Percentiles rank a stretch among this genome's conserved stretches.
Evolutionary conservation across 2,329 filamentous ascomycete species (phyloP).

Genomic region (Pseudogymnoascus sp.): DNA sequence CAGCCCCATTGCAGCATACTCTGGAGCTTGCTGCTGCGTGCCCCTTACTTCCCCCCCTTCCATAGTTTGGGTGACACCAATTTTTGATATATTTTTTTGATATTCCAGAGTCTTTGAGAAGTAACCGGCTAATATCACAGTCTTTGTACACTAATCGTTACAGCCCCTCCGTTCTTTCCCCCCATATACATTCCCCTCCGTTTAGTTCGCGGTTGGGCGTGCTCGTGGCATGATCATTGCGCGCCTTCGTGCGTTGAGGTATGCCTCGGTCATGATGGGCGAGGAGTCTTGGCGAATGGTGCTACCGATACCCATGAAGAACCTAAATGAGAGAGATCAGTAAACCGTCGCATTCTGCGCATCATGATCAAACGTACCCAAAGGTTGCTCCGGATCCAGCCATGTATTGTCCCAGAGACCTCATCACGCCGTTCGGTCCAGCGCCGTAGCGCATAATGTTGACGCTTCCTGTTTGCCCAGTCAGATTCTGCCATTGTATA

Average conservation of each 20-base stretch:
- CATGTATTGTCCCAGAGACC: conserved; percentile 96
- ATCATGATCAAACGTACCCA: conserved; percentile 53
- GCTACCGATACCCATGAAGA: conserved; percentile 98
- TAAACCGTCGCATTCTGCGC: conserved; percentile 15
- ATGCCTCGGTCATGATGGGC: conserved; percentile 66
- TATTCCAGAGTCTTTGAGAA: conserved; percentile 11
- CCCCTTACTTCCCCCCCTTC: background rate
- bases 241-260: conserved; percentile 63
- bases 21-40: background rate
- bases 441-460: conserved; percentile 95
- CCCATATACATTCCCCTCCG: background rate
- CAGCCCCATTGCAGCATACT: background rate
- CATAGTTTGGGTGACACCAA: background rate
- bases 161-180: conserved; percentile 17
- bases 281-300: conserved; percentile 88
- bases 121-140: conserved; percentile 11
- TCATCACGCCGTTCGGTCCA: conserved; percentile 86
- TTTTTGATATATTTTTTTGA: background rate
- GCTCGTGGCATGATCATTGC: conserved; percentile 56
- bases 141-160: conserved; percentile 18
- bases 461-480: conserved; percentile 60
- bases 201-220: background rate
- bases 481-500: background rate
- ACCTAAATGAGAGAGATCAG: conserved; percentile 39
- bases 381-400: conserved; percentile 89